A percentile compares a stretch with the other conserved stretches of the same genome.
Conservation (phyloP, 495 filamentous ascomycete species). For the Entonaema liquescens region DNA sequence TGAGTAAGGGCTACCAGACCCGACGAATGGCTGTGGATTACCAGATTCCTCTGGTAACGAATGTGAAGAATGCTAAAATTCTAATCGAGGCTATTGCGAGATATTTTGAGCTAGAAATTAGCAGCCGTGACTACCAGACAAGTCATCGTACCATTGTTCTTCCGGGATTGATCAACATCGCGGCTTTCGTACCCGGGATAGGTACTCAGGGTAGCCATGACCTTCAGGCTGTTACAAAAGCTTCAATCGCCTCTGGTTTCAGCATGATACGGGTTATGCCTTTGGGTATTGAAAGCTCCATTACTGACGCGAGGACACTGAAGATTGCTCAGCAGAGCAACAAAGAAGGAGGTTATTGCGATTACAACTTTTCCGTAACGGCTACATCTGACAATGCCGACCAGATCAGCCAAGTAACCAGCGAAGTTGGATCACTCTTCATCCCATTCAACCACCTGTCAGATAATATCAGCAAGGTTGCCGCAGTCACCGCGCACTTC, state of each 20-base stretch:
- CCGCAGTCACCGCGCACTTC: conserved; percentile 82
- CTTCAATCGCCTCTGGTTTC: conserved; percentile 80
- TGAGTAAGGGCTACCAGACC: conserved; percentile 95
- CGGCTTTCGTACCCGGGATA: conserved; percentile 80
- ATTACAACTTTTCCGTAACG: conserved; percentile 87
- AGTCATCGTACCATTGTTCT: conserved; percentile 80
- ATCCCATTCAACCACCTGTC: conserved; percentile 89
- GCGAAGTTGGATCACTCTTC: conserved; percentile 84
- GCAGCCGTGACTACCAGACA: conserved; percentile 86
- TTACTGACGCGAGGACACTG: conserved; percentile 76
- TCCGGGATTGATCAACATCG: conserved; percentile 80
- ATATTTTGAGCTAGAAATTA: conserved; percentile 82
- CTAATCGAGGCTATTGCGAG: conserved; percentile 92
- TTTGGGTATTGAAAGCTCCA: conserved; percentile 73
- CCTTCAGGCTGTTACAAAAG: conserved; percentile 74
- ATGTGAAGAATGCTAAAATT: conserved; percentile 99
- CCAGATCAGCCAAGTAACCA: conserved; percentile 74
- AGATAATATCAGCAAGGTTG: conserved; percentile 87
- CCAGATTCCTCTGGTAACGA: conserved; percentile 95
- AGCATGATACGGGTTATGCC: conserved; percentile 87
- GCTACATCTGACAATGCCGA: conserved; percentile 80
- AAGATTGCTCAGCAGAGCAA: conserved; percentile 81
- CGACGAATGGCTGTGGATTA: conserved; percentile 98
- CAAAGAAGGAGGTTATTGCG: conserved; percentile 72
- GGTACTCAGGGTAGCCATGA: conserved; percentile 70